These are phyloP conservation scores for Fusarium foetens DNA, from an alignment of 2,329 filamentous ascomycete species.

Conservation along the genomic window DNA sequence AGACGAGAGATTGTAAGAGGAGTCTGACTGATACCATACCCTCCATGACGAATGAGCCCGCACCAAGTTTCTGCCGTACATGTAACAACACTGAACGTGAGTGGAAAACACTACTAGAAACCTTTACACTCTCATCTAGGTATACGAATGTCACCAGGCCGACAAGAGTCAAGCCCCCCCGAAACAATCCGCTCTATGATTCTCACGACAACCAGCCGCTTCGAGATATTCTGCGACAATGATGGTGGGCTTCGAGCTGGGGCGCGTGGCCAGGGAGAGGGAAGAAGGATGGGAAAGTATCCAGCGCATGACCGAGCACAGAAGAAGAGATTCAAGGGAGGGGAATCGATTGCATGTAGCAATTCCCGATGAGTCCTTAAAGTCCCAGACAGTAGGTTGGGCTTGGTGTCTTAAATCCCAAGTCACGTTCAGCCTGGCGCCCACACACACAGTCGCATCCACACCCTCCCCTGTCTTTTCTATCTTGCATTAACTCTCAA, in stretches of 20 bases:
- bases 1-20: constrained; percentile 8
- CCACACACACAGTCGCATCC: constrained; percentile 38
- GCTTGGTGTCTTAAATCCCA: constrained; percentile 51
- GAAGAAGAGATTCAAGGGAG: constrained; percentile 22
- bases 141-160: constrained; percentile 19
- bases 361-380: constrained; percentile 42
- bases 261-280: constrained; percentile 40
- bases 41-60: constrained; percentile 12
- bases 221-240: constrained; percentile 19
- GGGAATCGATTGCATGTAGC: constrained; percentile 44
- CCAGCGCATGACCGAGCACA: constrained; percentile 38
- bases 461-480: constrained; percentile 35
- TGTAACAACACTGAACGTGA: not conserved
- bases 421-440: constrained; percentile 51
- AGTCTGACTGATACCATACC: constrained; percentile 32
- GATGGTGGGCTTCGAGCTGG: constrained; percentile 33
- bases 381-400: constrained; percentile 42
- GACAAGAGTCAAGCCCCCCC: constrained; percentile 17
- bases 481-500: constrained; percentile 17
- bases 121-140: not conserved
- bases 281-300: constrained; percentile 31
- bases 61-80: not conserved
- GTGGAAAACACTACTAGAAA: constrained; percentile 10
- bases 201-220: constrained; percentile 16
- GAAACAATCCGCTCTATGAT: constrained; percentile 1